phyloP scores from a whole-genome alignment of 2,329 filamentous ascomycete species.

The Cyclaneusma minus region DNA sequence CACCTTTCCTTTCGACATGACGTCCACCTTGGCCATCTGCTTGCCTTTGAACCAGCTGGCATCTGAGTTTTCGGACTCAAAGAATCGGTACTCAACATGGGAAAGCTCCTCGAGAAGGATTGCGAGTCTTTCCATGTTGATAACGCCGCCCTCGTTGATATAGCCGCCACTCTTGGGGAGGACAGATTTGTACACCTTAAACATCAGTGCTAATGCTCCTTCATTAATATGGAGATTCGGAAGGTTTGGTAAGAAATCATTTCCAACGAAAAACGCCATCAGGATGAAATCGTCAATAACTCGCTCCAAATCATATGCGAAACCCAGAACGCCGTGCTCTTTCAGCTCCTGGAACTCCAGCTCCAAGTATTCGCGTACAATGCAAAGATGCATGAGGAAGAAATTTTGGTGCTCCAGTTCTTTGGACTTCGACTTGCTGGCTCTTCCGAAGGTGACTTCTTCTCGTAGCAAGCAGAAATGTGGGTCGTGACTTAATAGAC shows the following conservation, averaged over 20 bases:
- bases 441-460: slow-evolving; percentile 91
- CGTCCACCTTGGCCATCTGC: slow-evolving; percentile 52
- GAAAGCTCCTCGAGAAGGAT: slow-evolving; percentile 70
- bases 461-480: slow-evolving; percentile 96
- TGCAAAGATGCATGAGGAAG: slow-evolving; percentile 91
- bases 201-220: slow-evolving; percentile 92
- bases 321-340: slow-evolving; percentile 51
- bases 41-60: slow-evolving; percentile 88
- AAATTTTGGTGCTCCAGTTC: slow-evolving; percentile 98
- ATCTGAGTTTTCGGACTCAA: slow-evolving; percentile 79
- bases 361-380: slow-evolving; percentile 93
- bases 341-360: slow-evolving; percentile 92
- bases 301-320: slow-evolving; percentile 83
- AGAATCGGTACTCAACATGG: slow-evolving; percentile 81
- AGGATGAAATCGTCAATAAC: slow-evolving; percentile 99
- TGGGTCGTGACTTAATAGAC: slow-evolving; percentile 89
- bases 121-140: slow-evolving; percentile 69
- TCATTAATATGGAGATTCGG: slow-evolving; percentile 97
- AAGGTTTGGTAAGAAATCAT: slow-evolving; percentile 95
- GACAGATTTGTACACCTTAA: slow-evolving; percentile 85
- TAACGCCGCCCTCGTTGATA: slow-evolving; percentile 87
- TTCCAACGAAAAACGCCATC: slow-evolving; percentile 98
- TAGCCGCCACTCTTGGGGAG: slow-evolving; percentile 81
- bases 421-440: slow-evolving; percentile 77
- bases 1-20: slow-evolving; percentile 43